phyloP scores from a whole-genome alignment of 2,329 filamentous ascomycete genomes.

The Diaporthe citriasiana region DNA sequence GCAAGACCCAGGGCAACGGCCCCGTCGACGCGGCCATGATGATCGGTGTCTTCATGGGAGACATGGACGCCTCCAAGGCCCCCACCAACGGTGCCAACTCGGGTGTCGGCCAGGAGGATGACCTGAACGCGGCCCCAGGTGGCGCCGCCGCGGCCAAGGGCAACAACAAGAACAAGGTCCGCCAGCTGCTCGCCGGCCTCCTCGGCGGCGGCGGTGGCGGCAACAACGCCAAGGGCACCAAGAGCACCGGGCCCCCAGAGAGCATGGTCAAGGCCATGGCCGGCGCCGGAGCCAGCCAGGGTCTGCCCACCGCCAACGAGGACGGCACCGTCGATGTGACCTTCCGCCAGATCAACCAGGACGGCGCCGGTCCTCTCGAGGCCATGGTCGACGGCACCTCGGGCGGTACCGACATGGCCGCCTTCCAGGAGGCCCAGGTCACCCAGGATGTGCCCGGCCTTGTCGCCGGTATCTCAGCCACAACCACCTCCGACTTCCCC shows the following conservation, averaged over 20 bases:
- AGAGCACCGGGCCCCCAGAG: slow-evolving; percentile 57
- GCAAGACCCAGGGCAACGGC: slow-evolving; percentile 64
- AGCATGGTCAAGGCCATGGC: slow-evolving; percentile 63
- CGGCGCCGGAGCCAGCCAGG: slow-evolving; percentile 60
- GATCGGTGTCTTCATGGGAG: slow-evolving; percentile 66
- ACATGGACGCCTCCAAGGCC: slow-evolving; percentile 42
- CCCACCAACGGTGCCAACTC: slow-evolving; percentile 51
- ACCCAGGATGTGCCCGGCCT: slow-evolving; percentile 68
- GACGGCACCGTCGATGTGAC: slow-evolving; percentile 68
- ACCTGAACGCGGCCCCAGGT: slow-evolving; percentile 45
- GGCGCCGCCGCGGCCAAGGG: neutral
- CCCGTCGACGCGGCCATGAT: slow-evolving; percentile 64
- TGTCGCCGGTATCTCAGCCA: slow-evolving; percentile 63
- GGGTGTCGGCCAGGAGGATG: slow-evolving; percentile 51
- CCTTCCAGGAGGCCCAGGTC: slow-evolving; percentile 66
- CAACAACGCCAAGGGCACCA: slow-evolving; percentile 56
- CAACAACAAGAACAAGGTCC: slow-evolving; percentile 41
- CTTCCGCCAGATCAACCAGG: slow-evolving; percentile 73
- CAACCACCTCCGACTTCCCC: slow-evolving; percentile 68
- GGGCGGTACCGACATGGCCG: slow-evolving; percentile 64
- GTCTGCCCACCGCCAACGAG: slow-evolving; percentile 68
- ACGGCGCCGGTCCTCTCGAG: slow-evolving; percentile 68
- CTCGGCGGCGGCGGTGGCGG: slow-evolving; percentile 46
- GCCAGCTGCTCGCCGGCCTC: slow-evolving; percentile 48
- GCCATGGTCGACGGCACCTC: slow-evolving; percentile 67